Percentiles rank a stretch among this genome's conserved stretches.
Evolutionary conservation across 441 rosid species (phyloP).

Genomic region (Geranium incanum): DNA sequence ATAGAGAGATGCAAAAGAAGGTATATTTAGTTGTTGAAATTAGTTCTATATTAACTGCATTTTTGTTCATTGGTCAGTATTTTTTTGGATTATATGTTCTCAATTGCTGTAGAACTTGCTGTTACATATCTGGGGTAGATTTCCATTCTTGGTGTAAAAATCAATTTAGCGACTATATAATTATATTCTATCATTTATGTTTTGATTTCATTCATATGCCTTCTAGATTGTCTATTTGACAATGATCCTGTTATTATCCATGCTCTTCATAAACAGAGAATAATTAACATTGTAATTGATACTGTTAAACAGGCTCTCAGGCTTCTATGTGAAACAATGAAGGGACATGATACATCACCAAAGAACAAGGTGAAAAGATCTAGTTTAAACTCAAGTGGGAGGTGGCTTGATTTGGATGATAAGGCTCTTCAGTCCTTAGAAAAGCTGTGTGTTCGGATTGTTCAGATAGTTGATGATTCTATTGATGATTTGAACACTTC

Average conservation of each 20-base stretch:
- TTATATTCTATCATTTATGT: neutral
- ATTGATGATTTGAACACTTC: slow-evolving; percentile 46
- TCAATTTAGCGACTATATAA: neutral
- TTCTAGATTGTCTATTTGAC: neutral
- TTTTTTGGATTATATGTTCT: neutral
- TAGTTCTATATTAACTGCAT: neutral
- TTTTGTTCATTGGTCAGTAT: neutral
- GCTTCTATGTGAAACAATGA: slow-evolving; percentile 61
- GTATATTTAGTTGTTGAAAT: slow-evolving; percentile 32
- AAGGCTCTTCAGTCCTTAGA: slow-evolving; percentile 46
- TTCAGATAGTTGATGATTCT: slow-evolving; percentile 48
- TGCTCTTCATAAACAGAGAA: slow-evolving; percentile 1
- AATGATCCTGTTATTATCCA: neutral
- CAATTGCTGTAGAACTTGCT: neutral
- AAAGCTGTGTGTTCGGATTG: slow-evolving; percentile 60
- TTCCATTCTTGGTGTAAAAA: neutral
- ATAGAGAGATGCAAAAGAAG: slow-evolving; percentile 61
- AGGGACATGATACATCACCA: slow-evolving; percentile 37
- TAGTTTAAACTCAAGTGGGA: slow-evolving; percentile 26
- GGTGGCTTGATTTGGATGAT: slow-evolving; percentile 59
- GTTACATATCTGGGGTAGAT: neutral
- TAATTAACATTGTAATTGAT: slow-evolving; percentile 13
- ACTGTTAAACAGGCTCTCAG: slow-evolving; percentile 59
- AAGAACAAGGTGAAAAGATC: slow-evolving; percentile 42
- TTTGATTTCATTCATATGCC: neutral